Evolutionary conservation across 2,329 filamentous ascomycete species (phyloP).

Genomic region (Mycosphaerelloides madeirae): DNA sequence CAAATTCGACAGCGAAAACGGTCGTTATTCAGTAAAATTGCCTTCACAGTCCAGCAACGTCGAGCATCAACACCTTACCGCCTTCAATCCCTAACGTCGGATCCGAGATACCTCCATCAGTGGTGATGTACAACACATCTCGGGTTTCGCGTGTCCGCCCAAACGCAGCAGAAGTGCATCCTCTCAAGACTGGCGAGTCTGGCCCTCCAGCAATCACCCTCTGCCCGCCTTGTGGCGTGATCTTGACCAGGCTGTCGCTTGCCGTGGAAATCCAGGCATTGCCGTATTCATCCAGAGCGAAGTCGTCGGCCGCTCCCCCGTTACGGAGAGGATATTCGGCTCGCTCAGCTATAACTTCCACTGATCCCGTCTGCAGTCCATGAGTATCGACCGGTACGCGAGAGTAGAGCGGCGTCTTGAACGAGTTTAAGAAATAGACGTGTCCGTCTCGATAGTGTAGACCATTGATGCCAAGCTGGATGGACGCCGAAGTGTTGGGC

Average conservation of each 20-base stretch:
- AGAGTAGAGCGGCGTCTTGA: constrained; percentile 9
- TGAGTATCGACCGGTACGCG: constrained; percentile 2
- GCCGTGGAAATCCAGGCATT: constrained; percentile 15
- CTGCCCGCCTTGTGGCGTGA: constrained; percentile 5
- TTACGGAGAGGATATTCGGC: constrained; percentile 4
- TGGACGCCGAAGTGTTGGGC: constrained; percentile 10
- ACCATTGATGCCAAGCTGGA: constrained; percentile 16
- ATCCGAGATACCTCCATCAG: constrained; percentile 13
- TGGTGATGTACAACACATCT: constrained; percentile 12
- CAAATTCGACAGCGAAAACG: too few species aligned
- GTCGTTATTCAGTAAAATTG: too few species aligned
- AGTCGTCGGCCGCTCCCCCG: constrained; percentile 11
- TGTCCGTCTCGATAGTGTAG: constrained; percentile 9
- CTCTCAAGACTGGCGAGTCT: constrained; percentile 6
- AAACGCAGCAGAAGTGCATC: constrained; percentile 14
- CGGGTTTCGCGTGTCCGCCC: constrained; percentile 8
- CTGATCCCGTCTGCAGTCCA: constrained; percentile 7
- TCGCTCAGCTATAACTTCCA: constrained; percentile 6
- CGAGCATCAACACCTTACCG: constrained; percentile 1
- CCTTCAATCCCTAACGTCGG: constrained; percentile 4
- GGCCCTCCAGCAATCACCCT: constrained; percentile 11
- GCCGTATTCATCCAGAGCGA: constrained; percentile 12
- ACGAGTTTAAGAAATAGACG: constrained; percentile 16
- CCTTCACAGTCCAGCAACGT: too few species aligned
- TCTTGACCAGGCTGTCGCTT: constrained; percentile 15